phyloP scores from a whole-genome alignment of 176 grass and related monocot species.

The Phragmites australis region DNA sequence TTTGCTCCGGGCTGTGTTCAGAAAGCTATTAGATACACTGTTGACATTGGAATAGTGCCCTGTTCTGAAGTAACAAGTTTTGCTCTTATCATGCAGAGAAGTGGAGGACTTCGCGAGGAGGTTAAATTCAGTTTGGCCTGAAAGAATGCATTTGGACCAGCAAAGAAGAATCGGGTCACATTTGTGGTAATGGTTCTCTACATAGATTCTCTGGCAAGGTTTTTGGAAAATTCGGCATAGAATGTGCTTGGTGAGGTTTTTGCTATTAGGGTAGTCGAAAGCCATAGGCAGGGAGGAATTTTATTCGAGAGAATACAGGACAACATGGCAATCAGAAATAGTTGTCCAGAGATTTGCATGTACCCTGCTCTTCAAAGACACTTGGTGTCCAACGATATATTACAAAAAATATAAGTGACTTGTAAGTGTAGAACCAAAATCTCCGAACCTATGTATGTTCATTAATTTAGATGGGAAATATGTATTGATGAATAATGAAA shows the following conservation, averaged over 20 bases:
- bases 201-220: conserved; percentile 42
- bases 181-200: conserved; percentile 61
- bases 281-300: conserved; percentile 22
- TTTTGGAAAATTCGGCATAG: conserved; percentile 13
- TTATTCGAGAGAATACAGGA: background rate
- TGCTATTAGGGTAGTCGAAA: conserved; percentile 28
- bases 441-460: conserved; percentile 4
- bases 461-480: conserved; percentile 3
- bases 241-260: conserved; percentile 32
- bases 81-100: conserved; percentile 67
- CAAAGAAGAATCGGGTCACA: conserved; percentile 61
- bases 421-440: conserved; percentile 29
- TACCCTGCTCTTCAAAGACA: conserved; percentile 14
- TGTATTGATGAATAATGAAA: conserved; percentile 21
- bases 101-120: conserved; percentile 94
- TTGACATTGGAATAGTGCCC: conserved; percentile 15
- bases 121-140: conserved; percentile 89
- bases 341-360: conserved; percentile 26
- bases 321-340: background rate
- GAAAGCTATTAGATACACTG: background rate
- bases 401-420: background rate
- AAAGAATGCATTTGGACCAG: conserved; percentile 90
- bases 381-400: background rate
- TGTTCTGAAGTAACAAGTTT: conserved; percentile 29
- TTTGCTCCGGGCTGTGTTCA: background rate